phyloP scores from a whole-genome alignment of 306 rosid genomes.

The Vigna nakashimae region DNA sequence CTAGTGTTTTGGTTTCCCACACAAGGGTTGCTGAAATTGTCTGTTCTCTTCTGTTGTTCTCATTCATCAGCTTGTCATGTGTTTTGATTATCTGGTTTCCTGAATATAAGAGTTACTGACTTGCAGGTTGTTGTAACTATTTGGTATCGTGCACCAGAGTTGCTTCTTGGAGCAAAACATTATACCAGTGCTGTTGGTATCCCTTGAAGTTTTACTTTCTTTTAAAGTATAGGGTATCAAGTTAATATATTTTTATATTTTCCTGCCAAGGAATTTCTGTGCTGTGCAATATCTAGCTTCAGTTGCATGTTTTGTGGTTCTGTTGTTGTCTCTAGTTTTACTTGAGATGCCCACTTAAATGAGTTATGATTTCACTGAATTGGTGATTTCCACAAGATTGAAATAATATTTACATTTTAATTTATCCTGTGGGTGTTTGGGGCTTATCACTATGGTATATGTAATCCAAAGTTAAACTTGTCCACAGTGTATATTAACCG shows the following conservation, averaged over 20 bases:
- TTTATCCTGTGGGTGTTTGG: background rate
- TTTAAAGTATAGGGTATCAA: slow-evolving; percentile 19
- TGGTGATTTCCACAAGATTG: slow-evolving; percentile 27
- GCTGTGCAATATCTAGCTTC: background rate
- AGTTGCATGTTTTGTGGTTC: background rate
- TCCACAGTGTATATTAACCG: background rate
- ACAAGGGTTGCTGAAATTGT: background rate
- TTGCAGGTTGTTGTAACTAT: slow-evolving; percentile 90
- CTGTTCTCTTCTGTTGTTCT: background rate
- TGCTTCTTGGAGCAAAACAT: slow-evolving; percentile 92
- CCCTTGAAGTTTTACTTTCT: slow-evolving; percentile 29
- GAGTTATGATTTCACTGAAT: slow-evolving; percentile 1
- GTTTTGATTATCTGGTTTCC: slow-evolving; percentile 22
- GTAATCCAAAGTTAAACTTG: background rate
- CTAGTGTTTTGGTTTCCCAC: slow-evolving; percentile 1
- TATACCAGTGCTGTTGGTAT: slow-evolving; percentile 95
- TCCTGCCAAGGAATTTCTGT: slow-evolving; percentile 7
- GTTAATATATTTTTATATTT: background rate
- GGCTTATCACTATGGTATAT: background rate
- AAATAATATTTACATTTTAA: background rate
- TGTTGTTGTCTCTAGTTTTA: slow-evolving; percentile 7
- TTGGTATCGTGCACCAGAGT: slow-evolving; percentile 94
- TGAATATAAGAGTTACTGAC: slow-evolving; percentile 18
- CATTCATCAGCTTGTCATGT: background rate
- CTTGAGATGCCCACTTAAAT: background rate